These are phyloP conservation scores for Rhizomucor pusillus DNA, from an alignment of 371 early-diverging fungal species.

Conservation along the genomic window DNA sequence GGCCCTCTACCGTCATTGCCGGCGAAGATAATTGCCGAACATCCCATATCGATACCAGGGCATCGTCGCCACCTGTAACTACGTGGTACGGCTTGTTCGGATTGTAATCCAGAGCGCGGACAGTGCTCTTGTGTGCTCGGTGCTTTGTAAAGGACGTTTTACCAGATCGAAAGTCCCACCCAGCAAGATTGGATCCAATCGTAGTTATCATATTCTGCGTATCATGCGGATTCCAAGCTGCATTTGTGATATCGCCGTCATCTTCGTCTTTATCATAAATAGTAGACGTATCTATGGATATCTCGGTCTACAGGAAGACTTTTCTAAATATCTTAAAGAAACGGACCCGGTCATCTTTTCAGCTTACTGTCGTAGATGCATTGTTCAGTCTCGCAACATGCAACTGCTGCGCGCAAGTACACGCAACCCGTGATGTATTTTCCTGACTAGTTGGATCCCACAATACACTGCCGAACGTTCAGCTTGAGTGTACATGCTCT, in stretches of 20 bases:
- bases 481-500: not conserved
- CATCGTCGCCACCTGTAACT: constrained; percentile 86
- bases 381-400: too few species aligned
- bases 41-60: constrained; percentile 84
- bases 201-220: constrained; percentile 49
- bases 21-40: constrained; percentile 52
- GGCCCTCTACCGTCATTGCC: constrained; percentile 65
- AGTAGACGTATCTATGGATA: not conserved
- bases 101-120: constrained; percentile 82
- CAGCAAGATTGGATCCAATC: constrained; percentile 55
- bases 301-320: not conserved
- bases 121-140: constrained; percentile 63
- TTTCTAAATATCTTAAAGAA: too few species aligned
- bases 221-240: constrained; percentile 75
- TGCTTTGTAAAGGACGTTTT: constrained; percentile 40
- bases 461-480: constrained; percentile 20
- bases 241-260: constrained; percentile 26
- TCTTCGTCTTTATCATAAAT: constrained; percentile 9
- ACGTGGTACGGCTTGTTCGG: constrained; percentile 80
- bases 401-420: too few species aligned
- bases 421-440: constrained; percentile 13
- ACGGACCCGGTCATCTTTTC: too few species aligned
- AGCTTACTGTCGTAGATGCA: too few species aligned
- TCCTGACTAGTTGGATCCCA: constrained; percentile 30
- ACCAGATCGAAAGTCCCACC: constrained; percentile 69